Conservation (phyloP, 2,329 filamentous ascomycete species). For the Aspergillus jensenii region DNA sequence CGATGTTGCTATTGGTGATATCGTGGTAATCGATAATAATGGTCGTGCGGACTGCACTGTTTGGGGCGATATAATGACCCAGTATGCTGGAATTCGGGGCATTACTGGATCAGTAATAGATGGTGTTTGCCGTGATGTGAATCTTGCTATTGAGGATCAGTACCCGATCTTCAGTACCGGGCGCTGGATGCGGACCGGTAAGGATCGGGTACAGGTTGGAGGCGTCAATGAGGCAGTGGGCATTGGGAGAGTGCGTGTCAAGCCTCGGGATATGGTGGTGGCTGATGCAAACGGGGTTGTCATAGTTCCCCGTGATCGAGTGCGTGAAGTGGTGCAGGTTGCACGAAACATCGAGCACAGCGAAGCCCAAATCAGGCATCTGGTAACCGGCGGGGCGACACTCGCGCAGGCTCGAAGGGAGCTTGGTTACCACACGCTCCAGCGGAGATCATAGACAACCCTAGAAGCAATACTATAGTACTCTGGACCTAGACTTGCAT, state of each 20-base stretch:
- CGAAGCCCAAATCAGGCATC: neutral
- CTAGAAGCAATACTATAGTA: no score
- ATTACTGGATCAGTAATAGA: slow-evolving; percentile 29
- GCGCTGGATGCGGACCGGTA: slow-evolving; percentile 36
- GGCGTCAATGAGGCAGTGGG: slow-evolving; percentile 30
- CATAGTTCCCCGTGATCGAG: neutral
- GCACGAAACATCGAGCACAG: neutral
- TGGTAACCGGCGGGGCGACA: neutral
- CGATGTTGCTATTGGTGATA: slow-evolving; percentile 29
- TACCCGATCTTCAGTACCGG: slow-evolving; percentile 33
- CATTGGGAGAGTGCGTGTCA: slow-evolving; percentile 29
- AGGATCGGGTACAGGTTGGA: slow-evolving; percentile 33
- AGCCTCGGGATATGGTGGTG: slow-evolving; percentile 31
- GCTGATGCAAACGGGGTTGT: slow-evolving; percentile 10
- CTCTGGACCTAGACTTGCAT: no score
- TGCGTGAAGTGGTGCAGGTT: neutral
- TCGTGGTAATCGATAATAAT: slow-evolving; percentile 35
- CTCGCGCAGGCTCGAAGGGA: neutral
- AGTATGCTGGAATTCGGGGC: slow-evolving; percentile 13
- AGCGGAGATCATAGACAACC: neutral
- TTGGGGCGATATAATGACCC: slow-evolving; percentile 40
- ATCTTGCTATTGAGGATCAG: slow-evolving; percentile 26
- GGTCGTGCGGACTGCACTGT: slow-evolving; percentile 37
- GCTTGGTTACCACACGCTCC: neutral
- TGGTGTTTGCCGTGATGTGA: slow-evolving; percentile 34